Conservation (phyloP, 192 early-diverging fungal genomes). For the Allomyces macrogynus region DNA sequence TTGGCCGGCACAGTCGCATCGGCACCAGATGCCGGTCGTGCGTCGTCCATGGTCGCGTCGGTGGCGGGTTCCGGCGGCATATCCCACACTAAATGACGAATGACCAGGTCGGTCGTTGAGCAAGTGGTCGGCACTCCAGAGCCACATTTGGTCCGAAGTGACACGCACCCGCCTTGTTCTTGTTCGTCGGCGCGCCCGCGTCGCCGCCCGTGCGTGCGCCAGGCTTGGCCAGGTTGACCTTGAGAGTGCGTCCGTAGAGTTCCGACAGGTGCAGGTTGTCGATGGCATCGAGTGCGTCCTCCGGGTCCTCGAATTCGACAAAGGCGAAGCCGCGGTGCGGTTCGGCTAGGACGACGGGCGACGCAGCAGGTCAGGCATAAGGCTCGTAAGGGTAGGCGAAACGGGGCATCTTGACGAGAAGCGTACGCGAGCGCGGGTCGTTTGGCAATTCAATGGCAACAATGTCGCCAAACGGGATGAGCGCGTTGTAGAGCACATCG, state of each 20-base stretch:
- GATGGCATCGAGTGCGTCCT: slow-evolving; percentile 70
- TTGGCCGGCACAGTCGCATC: not conserved
- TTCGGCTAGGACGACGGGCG: slow-evolving; percentile 14
- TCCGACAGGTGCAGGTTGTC: slow-evolving; percentile 88
- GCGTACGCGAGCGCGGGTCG: slow-evolving; percentile 16
- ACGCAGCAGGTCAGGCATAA: not conserved
- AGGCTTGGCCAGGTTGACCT: slow-evolving; percentile 65
- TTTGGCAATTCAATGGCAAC: slow-evolving; percentile 64
- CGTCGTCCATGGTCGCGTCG: too few species aligned
- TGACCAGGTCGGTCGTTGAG: too few species aligned
- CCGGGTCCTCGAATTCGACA: slow-evolving; percentile 69
- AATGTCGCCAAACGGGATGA: slow-evolving; percentile 94
- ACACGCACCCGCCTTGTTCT: too few species aligned
- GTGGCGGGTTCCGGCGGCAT: too few species aligned
- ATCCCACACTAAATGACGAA: too few species aligned
- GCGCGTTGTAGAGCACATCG: slow-evolving; percentile 59
- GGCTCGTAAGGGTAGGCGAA: not conserved
- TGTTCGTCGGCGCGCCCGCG: too few species aligned
- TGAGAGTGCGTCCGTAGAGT: slow-evolving; percentile 71
- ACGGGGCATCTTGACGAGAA: not conserved
- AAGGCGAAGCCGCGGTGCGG: slow-evolving; percentile 88
- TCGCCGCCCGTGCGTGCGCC: slow-evolving; percentile 1
- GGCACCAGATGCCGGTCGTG: too few species aligned
- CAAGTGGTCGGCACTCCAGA: too few species aligned
- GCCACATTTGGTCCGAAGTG: too few species aligned